Evolutionary conservation across 331 rosid genomes (phyloP).

Genomic region (Prunus yedoensis): DNA sequence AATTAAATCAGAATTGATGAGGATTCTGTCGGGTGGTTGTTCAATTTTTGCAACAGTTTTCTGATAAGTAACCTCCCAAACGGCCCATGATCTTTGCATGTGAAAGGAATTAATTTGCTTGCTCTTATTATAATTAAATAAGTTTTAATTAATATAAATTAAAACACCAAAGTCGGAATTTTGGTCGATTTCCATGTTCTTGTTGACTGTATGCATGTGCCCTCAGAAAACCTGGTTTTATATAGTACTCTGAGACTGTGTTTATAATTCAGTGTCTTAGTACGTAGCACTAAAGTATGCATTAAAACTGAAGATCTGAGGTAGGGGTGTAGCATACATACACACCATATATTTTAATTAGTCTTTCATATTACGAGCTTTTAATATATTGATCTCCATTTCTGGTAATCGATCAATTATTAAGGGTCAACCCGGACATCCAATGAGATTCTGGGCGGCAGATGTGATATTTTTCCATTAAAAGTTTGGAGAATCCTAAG

Average conservation of each 20-base stretch:
- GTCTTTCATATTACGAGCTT: conserved; percentile 11
- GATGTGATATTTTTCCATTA: neutral
- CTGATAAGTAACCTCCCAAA: conserved; percentile 12
- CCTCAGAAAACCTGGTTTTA: conserved; percentile 10
- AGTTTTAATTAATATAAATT: conserved; percentile 24
- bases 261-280: conserved; percentile 12
- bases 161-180: conserved; percentile 50
- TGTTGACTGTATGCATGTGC: conserved; percentile 56
- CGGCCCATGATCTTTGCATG: conserved; percentile 44
- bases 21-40: conserved; percentile 8
- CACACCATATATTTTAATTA: neutral
- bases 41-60: conserved; percentile 6
- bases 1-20: conserved; percentile 5
- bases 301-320: conserved; percentile 12
- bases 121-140: conserved; percentile 20
- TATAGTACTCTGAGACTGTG: neutral
- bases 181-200: conserved; percentile 57
- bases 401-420: conserved; percentile 5
- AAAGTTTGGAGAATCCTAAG: neutral
- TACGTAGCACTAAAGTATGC: neutral
- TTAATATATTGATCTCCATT: neutral
- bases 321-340: conserved; percentile 3
- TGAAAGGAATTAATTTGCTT: conserved; percentile 28
- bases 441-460: conserved; percentile 45
- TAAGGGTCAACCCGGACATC: conserved; percentile 33